Base-by-base conservation (phyloP, 768 basidiomycete species). In the Exidia glandulosa region DNA sequence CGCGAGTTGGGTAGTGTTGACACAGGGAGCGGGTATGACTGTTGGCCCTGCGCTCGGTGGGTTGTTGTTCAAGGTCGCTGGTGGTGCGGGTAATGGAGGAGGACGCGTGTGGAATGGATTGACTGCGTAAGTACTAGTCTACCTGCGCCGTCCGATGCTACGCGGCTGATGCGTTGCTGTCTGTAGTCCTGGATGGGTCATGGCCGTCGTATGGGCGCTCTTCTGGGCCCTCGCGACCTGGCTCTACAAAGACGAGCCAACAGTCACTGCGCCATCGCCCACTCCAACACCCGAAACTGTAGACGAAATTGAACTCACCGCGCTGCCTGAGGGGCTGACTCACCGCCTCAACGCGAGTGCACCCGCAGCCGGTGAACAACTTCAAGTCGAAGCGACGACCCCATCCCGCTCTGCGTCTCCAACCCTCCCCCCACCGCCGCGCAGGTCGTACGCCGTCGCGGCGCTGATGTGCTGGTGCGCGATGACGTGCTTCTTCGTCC, bases 31-130 rank as follows among this genome's bases (percentile, higher is more conserved):
- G 2, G 85, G 86, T 1, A 79, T 85, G 73, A 82, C 77, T 56
- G 71, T 79, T 1, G 86, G 85, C 0, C 85, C 85, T 1, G 86
- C 85, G 69, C 65, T 80, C 27, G 84, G 85, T 27, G 86, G 85
- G 6, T 59, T 84, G 1, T 66, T 86, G 32, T 86, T 79, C 69
- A 86, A 80, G 62, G 66, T 85, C 55, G 84, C n/a, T n/a, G n/a
- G n/a, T n/a, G 84, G 1, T 84, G 85, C 65, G 60, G 60, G 23
- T n/a, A n/a, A n/a, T n/a, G n/a, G n/a, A n/a, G n/a, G n/a, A n/a
- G n/a, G n/a, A n/a, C n/a, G n/a, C n/a, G n/a, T n/a, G n/a, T 87
- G 85, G 73, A 87, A 88, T 64, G 85, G 85, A 3, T 83, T 76
- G 63, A 85, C 84, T 2, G 30, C 9, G 47, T 48, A n/a, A 9